These are phyloP conservation scores for Thozetella sp. DNA, from an alignment of 495 filamentous ascomycete species.

Conservation along the genomic window DNA sequence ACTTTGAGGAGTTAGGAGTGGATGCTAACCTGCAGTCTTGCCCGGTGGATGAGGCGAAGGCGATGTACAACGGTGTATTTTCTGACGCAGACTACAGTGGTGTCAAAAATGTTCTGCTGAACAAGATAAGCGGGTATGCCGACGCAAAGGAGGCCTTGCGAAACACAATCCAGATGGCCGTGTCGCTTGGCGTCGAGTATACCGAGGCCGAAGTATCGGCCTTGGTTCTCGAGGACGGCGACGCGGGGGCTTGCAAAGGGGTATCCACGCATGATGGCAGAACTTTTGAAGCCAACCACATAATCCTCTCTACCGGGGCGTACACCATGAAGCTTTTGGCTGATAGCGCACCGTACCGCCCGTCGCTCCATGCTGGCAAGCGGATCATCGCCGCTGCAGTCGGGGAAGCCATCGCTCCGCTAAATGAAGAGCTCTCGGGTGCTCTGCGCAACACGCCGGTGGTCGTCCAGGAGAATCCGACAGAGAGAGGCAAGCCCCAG, in stretches of 20 bases:
- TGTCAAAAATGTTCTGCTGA: constrained; percentile 48
- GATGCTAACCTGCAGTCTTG: constrained; percentile 38
- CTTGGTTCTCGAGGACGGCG: constrained; percentile 39
- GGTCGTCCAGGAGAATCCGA: constrained; percentile 30
- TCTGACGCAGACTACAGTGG: constrained; percentile 53
- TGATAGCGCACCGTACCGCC: constrained; percentile 32
- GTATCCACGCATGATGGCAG: constrained; percentile 42
- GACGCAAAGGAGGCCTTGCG: constrained; percentile 57
- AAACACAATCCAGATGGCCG: constrained; percentile 42
- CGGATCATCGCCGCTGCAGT: constrained; percentile 60
- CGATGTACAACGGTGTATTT: constrained; percentile 51
- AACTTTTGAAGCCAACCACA: constrained; percentile 39
- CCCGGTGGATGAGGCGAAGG: constrained; percentile 42
- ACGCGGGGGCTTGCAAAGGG: constrained; percentile 40
- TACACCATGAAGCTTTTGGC: constrained; percentile 61
- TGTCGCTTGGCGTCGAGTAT: constrained; percentile 54
- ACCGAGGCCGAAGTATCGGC: constrained; percentile 44
- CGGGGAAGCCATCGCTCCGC: constrained; percentile 43
- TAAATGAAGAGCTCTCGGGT: constrained; percentile 23
- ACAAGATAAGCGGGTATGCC: constrained; percentile 61
- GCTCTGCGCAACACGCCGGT: constrained; percentile 34
- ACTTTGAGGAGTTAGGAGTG: constrained; percentile 48
- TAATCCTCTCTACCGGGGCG: constrained; percentile 59
- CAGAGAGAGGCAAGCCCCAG: constrained; percentile 2
- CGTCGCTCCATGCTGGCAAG: constrained; percentile 43